phyloP scores from a whole-genome alignment of 2,329 filamentous ascomycete genomes.

The Calonectria ilicicola region DNA sequence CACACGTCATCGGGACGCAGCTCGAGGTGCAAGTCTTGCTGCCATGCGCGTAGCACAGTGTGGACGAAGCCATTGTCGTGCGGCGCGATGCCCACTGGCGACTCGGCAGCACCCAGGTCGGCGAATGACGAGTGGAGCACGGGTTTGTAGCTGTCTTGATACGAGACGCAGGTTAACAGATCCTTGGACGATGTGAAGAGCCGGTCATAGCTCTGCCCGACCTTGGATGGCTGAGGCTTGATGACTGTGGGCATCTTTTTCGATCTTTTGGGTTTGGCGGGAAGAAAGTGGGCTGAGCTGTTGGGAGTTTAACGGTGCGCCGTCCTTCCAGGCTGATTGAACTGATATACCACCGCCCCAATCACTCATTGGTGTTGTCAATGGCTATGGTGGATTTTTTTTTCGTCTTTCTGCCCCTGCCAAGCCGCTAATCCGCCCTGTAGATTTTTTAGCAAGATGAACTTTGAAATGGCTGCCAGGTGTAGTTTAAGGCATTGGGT shows the following conservation, averaged over 20 bases:
- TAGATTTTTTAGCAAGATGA: background rate
- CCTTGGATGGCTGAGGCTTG: slow-evolving; percentile 11
- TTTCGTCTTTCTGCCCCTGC: background rate
- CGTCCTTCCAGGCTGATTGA: background rate
- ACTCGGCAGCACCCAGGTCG: background rate
- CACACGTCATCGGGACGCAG: slow-evolving; percentile 30
- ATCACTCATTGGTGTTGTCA: too few relatives aligned
- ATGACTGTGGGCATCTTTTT: slow-evolving; percentile 4
- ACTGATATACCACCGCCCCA: background rate
- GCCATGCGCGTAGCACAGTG: slow-evolving; percentile 8
- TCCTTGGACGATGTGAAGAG: slow-evolving; percentile 4
- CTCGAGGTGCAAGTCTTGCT: slow-evolving; percentile 33
- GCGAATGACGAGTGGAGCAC: slow-evolving; percentile 13
- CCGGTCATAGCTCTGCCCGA: slow-evolving; percentile 5
- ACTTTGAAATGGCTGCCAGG: background rate
- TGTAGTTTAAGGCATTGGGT: background rate
- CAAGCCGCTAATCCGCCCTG: background rate
- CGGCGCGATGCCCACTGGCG: background rate
- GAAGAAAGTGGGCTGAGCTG: background rate
- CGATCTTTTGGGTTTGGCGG: background rate
- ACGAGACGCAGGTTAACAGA: background rate
- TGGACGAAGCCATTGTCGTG: slow-evolving; percentile 19
- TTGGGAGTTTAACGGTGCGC: background rate
- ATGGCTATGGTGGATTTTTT: background rate
- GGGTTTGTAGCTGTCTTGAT: background rate